These are phyloP conservation scores for Neodidymelliopsis sp. DNA, from an alignment of 2,329 filamentous ascomycete genomes.

Conservation along the genomic window DNA sequence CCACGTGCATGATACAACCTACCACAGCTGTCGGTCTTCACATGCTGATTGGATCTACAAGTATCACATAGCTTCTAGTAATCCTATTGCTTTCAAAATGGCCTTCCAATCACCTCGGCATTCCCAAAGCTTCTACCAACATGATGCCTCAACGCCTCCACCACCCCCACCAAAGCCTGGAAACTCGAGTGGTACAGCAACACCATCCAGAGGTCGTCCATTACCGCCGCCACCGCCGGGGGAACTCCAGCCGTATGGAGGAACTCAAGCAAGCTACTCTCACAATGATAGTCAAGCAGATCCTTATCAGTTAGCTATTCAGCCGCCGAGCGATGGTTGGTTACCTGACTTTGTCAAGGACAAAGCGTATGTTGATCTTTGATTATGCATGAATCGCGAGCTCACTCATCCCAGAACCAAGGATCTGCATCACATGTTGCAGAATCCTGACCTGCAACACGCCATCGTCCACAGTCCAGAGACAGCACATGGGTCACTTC, in stretches of 20 bases:
- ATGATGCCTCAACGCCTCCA: slow-evolving; percentile 56
- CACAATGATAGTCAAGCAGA: slow-evolving; percentile 28
- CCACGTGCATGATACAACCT: slow-evolving; percentile 6
- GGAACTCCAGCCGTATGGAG: slow-evolving; percentile 36
- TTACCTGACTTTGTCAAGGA: slow-evolving; percentile 78
- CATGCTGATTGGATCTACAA: slow-evolving; percentile 3
- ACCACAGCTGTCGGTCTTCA: slow-evolving; percentile 1
- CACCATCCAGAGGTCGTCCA: slow-evolving; percentile 53
- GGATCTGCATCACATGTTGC: slow-evolving; percentile 75
- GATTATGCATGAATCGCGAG: slow-evolving; percentile 19
- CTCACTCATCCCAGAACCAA: slow-evolving; percentile 66
- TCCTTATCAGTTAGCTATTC: slow-evolving; percentile 27
- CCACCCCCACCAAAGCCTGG: slow-evolving; percentile 57
- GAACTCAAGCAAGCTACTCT: slow-evolving; percentile 30
- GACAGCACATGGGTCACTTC: slow-evolving; percentile 75
- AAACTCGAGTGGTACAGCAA: slow-evolving; percentile 52
- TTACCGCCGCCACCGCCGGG: slow-evolving; percentile 54
- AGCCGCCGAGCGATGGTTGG: slow-evolving; percentile 70
- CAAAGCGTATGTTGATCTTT: slow-evolving; percentile 71
- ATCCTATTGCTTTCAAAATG: slow-evolving; percentile 31
- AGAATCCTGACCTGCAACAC: slow-evolving; percentile 70
- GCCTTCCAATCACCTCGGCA: slow-evolving; percentile 49
- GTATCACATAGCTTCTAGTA: not conserved
- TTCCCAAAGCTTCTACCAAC: slow-evolving; percentile 49
- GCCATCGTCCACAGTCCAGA: slow-evolving; percentile 74